Conservation (phyloP, 2,329 filamentous ascomycete species). For the Westerdykella sp. region DNA sequence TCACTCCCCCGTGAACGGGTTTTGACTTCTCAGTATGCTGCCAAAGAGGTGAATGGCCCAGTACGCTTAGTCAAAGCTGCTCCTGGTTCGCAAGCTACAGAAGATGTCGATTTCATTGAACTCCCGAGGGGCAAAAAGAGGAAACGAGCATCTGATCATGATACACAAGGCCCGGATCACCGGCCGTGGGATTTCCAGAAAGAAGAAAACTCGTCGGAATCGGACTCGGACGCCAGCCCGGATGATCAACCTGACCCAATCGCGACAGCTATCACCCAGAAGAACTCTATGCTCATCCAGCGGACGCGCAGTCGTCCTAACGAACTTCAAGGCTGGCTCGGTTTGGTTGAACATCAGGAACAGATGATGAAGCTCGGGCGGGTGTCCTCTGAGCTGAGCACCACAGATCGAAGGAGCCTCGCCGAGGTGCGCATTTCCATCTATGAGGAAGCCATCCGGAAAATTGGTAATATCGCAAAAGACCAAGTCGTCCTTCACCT, state of each 20-base stretch:
- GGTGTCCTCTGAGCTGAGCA: constrained; percentile 42
- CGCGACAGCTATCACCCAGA: constrained; percentile 40
- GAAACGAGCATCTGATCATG: constrained; percentile 15
- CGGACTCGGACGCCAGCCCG: constrained; percentile 36
- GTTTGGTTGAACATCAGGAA: constrained; percentile 74
- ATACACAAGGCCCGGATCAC: constrained; percentile 26
- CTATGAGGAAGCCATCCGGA: constrained; percentile 67
- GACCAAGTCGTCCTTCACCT: constrained; percentile 58
- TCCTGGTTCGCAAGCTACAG: constrained; percentile 1
- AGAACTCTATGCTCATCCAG: constrained; percentile 56
- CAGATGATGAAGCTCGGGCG: constrained; percentile 52
- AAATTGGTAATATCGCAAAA: constrained; percentile 41
- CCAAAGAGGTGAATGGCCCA: constrained; percentile 20
- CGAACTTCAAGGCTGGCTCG: constrained; percentile 68
- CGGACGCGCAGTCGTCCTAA: constrained; percentile 59
- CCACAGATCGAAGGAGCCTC: constrained; percentile 60
- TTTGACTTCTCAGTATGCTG: constrained; percentile 30
- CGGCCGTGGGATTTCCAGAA: constrained; percentile 32
- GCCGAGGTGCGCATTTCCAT: constrained; percentile 75
- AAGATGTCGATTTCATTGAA: constrained; percentile 26
- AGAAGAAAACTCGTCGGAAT: constrained; percentile 12
- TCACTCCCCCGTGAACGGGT: constrained; percentile 44
- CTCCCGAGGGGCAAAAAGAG: constrained; percentile 17
- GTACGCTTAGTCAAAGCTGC: constrained; percentile 20
- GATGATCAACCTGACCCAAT: constrained; percentile 19